These are phyloP conservation scores for Malassezia cuniculi DNA, from an alignment of 1,284 basidiomycete genomes.

Conservation along the genomic window DNA sequence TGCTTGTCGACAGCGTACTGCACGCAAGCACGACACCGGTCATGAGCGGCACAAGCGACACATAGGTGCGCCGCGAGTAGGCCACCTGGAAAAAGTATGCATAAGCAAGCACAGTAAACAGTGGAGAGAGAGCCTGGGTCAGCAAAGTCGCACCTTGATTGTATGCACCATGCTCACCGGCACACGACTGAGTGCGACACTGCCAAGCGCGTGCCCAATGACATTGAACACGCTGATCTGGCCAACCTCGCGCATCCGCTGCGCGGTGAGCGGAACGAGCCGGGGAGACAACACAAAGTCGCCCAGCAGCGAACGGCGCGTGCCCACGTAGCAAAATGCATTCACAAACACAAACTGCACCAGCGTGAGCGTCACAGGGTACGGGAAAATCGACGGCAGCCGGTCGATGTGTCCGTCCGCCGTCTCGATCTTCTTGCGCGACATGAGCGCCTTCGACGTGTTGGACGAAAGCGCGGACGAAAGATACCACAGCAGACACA, in stretches of 20 bases:
- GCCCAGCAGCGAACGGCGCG: slow-evolving; percentile 19
- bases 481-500: slow-evolving; percentile 42
- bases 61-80: slow-evolving; percentile 79
- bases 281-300: slow-evolving; percentile 29
- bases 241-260: slow-evolving; percentile 64
- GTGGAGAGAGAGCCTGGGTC: slow-evolving; percentile 73
- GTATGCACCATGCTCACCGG: slow-evolving; percentile 97
- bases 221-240: slow-evolving; percentile 85
- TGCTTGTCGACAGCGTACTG: slow-evolving; percentile 79
- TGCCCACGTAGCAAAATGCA: slow-evolving; percentile 59
- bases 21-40: slow-evolving; percentile 94
- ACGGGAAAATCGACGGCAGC: slow-evolving; percentile 55
- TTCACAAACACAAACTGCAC: slow-evolving; percentile 93
- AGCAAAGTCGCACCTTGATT: slow-evolving; percentile 65
- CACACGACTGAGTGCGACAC: slow-evolving; percentile 87
- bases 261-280: slow-evolving; percentile 52
- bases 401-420: background rate
- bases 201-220: slow-evolving; percentile 92
- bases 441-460: slow-evolving; percentile 72
- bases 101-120: slow-evolving; percentile 92
- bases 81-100: slow-evolving; percentile 79
- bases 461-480: slow-evolving; percentile 76
- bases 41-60: slow-evolving; percentile 86
- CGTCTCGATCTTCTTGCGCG: background rate
- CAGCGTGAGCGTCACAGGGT: slow-evolving; percentile 85